Evolutionary conservation across 257 asterid species (phyloP).

Genomic region (Plectranthus barbatus): DNA sequence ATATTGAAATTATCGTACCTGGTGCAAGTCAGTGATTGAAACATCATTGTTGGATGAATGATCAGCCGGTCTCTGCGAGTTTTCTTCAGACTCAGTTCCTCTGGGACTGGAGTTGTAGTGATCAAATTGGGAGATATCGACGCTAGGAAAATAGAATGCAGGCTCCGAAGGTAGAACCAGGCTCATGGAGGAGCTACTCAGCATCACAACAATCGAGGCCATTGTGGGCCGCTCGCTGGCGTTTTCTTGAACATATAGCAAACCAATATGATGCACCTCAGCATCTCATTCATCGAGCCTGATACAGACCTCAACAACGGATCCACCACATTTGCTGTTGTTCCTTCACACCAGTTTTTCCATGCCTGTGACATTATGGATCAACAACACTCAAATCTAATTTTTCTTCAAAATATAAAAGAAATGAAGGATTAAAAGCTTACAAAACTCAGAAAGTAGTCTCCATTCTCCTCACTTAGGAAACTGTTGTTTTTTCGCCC

Average conservation of each 20-base stretch:
- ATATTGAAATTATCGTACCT: too few species aligned
- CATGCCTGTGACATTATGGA: conserved; percentile 17
- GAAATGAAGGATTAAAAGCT: conserved; percentile 4
- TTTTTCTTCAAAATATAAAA: too few species aligned
- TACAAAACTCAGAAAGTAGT: conserved; percentile 32
- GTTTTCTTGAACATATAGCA: conserved; percentile 28
- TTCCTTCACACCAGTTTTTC: conserved; percentile 25
- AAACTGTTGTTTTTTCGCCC: conserved; percentile 19
- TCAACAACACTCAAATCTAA: too few species aligned
- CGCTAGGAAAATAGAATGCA: too few species aligned
- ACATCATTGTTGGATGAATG: too few species aligned
- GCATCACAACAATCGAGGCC: conserved; percentile 22
- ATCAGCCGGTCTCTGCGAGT: too few species aligned
- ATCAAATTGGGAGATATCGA: too few species aligned
- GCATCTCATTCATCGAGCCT: conserved; percentile 7
- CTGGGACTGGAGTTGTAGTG: too few species aligned
- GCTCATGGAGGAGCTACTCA: conserved; percentile 12
- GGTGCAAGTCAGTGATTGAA: too few species aligned
- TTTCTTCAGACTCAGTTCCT: too few species aligned
- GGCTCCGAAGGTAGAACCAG: conserved; percentile 21
- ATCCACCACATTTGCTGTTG: conserved; percentile 14
- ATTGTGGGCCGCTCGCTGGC: conserved; percentile 23
- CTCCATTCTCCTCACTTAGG: conserved; percentile 8
- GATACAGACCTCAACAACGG: conserved; percentile 2
- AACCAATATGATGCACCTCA: conserved; percentile 28